phyloP scores from a whole-genome alignment of 768 basidiomycete genomes.

The Lepiota venenata region DNA sequence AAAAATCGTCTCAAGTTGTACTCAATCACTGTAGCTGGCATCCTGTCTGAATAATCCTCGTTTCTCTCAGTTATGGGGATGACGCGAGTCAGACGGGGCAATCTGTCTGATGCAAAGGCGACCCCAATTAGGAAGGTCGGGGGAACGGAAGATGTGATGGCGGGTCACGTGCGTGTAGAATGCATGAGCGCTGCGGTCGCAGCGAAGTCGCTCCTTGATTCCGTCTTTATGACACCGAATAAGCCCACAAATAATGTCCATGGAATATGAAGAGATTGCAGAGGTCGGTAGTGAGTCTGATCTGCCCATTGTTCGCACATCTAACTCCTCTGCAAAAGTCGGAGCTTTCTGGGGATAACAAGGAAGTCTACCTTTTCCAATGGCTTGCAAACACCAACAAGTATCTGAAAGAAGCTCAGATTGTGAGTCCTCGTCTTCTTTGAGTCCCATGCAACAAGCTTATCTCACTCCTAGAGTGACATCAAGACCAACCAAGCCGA shows the following conservation, averaged over 20 bases:
- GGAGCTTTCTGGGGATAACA: conserved; percentile 68
- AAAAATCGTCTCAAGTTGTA: no score
- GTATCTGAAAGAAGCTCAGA: conserved; percentile 41
- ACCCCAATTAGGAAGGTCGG: no score
- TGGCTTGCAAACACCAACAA: conserved; percentile 74
- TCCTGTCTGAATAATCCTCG: no score
- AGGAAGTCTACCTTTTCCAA: conserved; percentile 80
- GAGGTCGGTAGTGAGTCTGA: conserved; percentile 1
- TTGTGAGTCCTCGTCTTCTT: conserved; percentile 33
- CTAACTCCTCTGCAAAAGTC: conserved; percentile 36
- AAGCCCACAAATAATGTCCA: not conserved
- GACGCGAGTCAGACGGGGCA: no score
- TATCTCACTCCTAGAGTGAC: conserved; percentile 43
- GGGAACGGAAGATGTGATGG: no score
- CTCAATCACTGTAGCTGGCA: no score
- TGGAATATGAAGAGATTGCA: conserved; percentile 7
- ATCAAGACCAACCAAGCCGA: conserved; percentile 61
- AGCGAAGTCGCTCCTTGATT: no score
- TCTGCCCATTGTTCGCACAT: not conserved
- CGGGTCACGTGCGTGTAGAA: no score
- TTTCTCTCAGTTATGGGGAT: no score
- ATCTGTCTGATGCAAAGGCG: no score
- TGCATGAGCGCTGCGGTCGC: no score
- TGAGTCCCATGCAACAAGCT: not conserved
- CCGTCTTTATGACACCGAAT: no score